Evolutionary conservation across 306 rosid species (phyloP).

Genomic region (Medicago lupulina): DNA sequence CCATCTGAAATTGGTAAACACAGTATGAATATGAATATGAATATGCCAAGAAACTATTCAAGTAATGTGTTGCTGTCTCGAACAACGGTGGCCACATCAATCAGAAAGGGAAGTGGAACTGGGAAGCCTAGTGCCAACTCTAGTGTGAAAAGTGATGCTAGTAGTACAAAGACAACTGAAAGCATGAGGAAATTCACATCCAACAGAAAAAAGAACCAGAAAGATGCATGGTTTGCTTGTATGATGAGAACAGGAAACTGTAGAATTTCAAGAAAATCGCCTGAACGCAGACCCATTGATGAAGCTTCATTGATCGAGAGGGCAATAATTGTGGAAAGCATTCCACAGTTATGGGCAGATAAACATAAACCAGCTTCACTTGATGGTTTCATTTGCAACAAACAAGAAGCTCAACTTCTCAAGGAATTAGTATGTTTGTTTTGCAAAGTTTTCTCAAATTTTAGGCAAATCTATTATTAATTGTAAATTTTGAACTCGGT

Average conservation of each 20-base stretch:
- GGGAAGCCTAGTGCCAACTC: conserved; percentile 41
- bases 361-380: conserved; percentile 73
- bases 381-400: conserved; percentile 79
- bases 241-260: conserved; percentile 77
- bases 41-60: conserved; percentile 42
- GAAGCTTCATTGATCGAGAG: conserved; percentile 69
- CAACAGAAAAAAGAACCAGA: conserved; percentile 57
- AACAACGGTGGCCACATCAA: conserved; percentile 33
- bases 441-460: conserved; percentile 31
- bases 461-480: conserved; percentile 3
- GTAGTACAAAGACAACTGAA: conserved; percentile 59
- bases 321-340: conserved; percentile 65
- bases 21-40: conserved; percentile 27
- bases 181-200: conserved; percentile 66
- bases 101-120: conserved; percentile 57
- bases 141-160: conserved; percentile 61
- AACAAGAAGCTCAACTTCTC: conserved; percentile 74
- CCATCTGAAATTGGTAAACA: conserved; percentile 31
- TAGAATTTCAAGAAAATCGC: conserved; percentile 61
- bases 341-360: conserved; percentile 86
- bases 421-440: conserved; percentile 64
- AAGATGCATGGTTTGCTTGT: conserved; percentile 71
- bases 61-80: conserved; percentile 49
- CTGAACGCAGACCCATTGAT: conserved; percentile 57
- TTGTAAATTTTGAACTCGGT: background rate